Conservation (phyloP, 2,329 filamentous ascomycete species). For the Pseudofabraea citricarpa region DNA sequence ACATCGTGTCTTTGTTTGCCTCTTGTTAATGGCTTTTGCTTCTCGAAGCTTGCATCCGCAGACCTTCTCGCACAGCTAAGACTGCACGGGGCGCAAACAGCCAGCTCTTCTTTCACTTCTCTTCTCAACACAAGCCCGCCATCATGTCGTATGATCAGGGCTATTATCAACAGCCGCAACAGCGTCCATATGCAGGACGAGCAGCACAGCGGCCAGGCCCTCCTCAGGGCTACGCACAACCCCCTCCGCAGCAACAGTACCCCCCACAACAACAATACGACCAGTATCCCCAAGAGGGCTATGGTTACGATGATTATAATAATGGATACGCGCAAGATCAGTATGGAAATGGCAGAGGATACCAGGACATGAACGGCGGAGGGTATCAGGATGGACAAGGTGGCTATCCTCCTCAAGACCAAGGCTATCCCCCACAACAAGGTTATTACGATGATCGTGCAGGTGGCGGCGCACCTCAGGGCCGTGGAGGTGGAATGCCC, state of each 20-base stretch:
- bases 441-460: conserved; percentile 24
- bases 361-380: conserved; percentile 7
- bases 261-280: conserved; percentile 56
- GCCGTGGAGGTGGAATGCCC: conserved; percentile 11
- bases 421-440: conserved; percentile 22
- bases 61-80: not conserved
- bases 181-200: conserved; percentile 23
- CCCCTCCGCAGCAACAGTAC: conserved; percentile 42
- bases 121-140: not conserved
- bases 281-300: conserved; percentile 22
- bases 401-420: conserved; percentile 22
- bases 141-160: conserved; percentile 28
- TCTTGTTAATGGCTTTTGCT: not conserved
- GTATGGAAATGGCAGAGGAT: conserved; percentile 22
- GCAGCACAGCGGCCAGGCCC: conserved; percentile 21
- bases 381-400: conserved; percentile 7
- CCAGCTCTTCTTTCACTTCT: not conserved
- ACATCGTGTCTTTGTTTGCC: not conserved
- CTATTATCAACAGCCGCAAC: conserved; percentile 23
- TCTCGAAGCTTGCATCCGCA: not conserved
- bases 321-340: conserved; percentile 21
- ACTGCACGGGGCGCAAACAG: not conserved
- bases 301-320: conserved; percentile 17
- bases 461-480: conserved; percentile 5
- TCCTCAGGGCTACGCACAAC: conserved; percentile 21